Percentiles rank a stretch among this genome's conserved stretches.
These are phyloP conservation scores for Aspergillus funiculosus DNA, from an alignment of 495 filamentous ascomycete species.

Conservation along the genomic window DNA sequence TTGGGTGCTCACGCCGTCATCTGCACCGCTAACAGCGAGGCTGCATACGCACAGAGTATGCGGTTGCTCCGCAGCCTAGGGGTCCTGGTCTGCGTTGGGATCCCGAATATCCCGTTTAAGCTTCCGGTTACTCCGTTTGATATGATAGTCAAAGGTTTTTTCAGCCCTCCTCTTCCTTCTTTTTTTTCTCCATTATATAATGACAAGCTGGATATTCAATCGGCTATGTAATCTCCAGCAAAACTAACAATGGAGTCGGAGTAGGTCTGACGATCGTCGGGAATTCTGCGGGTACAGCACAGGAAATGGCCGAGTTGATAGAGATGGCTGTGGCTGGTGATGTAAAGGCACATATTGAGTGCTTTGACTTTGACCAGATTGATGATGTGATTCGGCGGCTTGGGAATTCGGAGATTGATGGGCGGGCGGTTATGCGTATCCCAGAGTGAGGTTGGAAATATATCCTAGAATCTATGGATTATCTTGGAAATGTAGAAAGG, in stretches of 20 bases:
- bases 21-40: conserved; percentile 36
- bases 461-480: too few relatives aligned
- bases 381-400: conserved; percentile 36
- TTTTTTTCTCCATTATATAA: background rate
- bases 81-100: conserved; percentile 41
- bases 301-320: conserved; percentile 39
- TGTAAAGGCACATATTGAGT: conserved; percentile 35
- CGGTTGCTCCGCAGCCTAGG: conserved; percentile 36
- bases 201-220: too few relatives aligned
- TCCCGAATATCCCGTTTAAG: conserved; percentile 33
- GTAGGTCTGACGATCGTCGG: conserved; percentile 38
- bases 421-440: conserved; percentile 38
- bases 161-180: background rate
- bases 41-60: conserved; percentile 39
- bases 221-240: too few relatives aligned
- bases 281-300: conserved; percentile 36
- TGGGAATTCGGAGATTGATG: conserved; percentile 39
- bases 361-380: conserved; percentile 37
- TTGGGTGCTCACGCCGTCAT: conserved; percentile 44
- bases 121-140: conserved; percentile 40
- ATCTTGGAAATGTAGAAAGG: background rate
- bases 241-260: too few relatives aligned
- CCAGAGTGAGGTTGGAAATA: conserved; percentile 19
- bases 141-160: conserved; percentile 38
- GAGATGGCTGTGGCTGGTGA: conserved; percentile 37